A percentile compares a stretch with the other conserved stretches of the same genome.
Conservation (phyloP, 1,284 basidiomycete species). For the Cutaneotrichosporon cavernicola region DNA sequence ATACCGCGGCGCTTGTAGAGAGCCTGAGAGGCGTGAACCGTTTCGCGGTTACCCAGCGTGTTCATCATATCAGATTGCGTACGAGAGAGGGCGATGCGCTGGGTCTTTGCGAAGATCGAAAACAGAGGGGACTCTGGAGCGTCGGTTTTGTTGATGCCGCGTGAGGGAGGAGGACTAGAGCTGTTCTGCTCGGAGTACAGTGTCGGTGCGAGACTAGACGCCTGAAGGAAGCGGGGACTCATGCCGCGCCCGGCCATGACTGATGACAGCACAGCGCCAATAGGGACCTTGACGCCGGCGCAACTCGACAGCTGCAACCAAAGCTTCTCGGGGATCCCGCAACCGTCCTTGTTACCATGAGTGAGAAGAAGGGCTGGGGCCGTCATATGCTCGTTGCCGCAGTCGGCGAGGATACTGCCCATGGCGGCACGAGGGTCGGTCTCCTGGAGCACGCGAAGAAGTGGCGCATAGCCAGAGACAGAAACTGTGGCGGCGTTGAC, state of each 20-base stretch:
- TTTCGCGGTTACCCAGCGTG: neutral
- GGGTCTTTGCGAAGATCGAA: neutral
- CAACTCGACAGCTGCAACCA: constrained; percentile 25
- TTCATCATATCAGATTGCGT: neutral
- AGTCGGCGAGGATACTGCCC: constrained; percentile 39
- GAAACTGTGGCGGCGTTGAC: constrained; percentile 37
- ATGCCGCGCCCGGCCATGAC: neutral
- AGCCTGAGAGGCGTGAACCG: neutral
- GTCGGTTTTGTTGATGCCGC: neutral
- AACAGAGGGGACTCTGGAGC: neutral
- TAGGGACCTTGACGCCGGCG: constrained; percentile 26
- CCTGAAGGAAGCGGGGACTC: neutral
- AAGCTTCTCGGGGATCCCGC: constrained; percentile 45
- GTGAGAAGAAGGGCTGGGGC: constrained; percentile 31
- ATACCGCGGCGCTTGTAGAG: constrained; percentile 9
- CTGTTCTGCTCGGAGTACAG: neutral
- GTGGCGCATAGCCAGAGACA: constrained; percentile 31
- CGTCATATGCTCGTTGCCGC: constrained; percentile 28
- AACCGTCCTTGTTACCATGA: constrained; percentile 35
- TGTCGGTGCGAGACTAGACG: neutral
- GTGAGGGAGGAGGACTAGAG: neutral
- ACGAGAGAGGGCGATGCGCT: neutral
- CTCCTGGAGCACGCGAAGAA: constrained; percentile 28
- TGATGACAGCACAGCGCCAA: constrained; percentile 13
- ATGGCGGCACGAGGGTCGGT: constrained; percentile 27